Evolutionary conservation across 1,284 basidiomycete species (phyloP).

Genomic region (Phellopilus nigrolimitatus): DNA sequence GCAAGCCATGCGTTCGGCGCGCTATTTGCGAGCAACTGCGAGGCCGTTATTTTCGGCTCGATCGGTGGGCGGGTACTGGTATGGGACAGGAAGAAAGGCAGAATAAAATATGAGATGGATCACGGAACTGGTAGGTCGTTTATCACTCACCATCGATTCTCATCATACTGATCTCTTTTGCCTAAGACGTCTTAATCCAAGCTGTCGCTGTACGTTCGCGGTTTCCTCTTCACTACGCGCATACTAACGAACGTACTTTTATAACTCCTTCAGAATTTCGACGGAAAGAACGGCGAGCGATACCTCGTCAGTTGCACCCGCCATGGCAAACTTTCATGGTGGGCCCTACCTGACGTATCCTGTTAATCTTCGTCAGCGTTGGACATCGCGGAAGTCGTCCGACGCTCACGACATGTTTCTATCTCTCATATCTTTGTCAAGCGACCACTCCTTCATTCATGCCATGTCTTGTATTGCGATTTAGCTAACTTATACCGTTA

Average conservation of each 20-base stretch:
- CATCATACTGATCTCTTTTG: neutral
- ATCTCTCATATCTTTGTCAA: neutral
- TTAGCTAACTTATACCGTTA: constrained; percentile 8
- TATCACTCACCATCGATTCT: neutral
- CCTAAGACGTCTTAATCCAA: constrained; percentile 6
- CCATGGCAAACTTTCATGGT: constrained; percentile 1
- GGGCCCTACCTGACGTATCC: neutral
- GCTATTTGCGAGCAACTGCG: constrained; percentile 45
- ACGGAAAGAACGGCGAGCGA: neutral
- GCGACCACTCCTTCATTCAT: neutral
- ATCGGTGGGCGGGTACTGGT: constrained; percentile 48
- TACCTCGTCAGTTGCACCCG: constrained; percentile 3
- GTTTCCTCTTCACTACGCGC: neutral
- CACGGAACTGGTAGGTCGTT: constrained; percentile 31
- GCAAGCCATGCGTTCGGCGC: constrained; percentile 39
- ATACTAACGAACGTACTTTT: neutral
- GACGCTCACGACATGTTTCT: too few relatives aligned
- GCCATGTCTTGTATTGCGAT: neutral
- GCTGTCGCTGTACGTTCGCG: constrained; percentile 3
- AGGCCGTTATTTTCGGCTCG: constrained; percentile 50
- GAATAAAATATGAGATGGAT: constrained; percentile 50
- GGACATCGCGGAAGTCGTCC: too few relatives aligned
- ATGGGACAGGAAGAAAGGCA: constrained; percentile 52
- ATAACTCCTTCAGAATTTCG: constrained; percentile 4
- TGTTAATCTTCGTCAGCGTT: too few relatives aligned